phyloP scores from a whole-genome alignment of 139 green algal genomes.

The Dunaliella sp. region DNA sequence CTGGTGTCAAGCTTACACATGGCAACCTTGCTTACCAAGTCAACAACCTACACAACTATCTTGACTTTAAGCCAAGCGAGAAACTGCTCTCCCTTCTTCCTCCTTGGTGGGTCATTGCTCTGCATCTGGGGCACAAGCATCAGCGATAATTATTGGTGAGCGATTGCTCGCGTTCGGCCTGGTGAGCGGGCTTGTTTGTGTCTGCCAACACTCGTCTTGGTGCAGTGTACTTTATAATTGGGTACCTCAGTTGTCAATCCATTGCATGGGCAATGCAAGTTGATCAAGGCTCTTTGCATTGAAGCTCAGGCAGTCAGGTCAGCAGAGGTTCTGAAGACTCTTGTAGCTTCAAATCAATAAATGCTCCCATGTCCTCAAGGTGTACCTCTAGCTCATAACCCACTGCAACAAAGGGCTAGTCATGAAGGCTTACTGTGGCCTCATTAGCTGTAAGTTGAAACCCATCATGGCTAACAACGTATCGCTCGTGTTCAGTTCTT shows the following conservation, averaged over 20 bases:
- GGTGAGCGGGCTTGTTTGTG: not conserved
- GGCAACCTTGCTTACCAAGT: constrained; percentile 87
- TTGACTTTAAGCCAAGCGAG: constrained; percentile 53
- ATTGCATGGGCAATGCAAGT: not conserved
- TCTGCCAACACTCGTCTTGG: too few species aligned
- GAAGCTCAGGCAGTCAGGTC: too few species aligned
- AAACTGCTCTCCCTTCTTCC: constrained; percentile 80
- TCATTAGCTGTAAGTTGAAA: too few species aligned
- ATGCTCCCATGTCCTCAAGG: too few species aligned
- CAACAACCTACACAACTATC: constrained; percentile 54
- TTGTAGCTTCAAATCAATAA: too few species aligned
- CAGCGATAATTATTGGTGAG: constrained; percentile 4
- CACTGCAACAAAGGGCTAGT: too few species aligned
- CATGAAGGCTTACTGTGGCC: too few species aligned
- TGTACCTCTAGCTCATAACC: too few species aligned
- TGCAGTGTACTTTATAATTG: not conserved
- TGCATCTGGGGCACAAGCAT: not conserved
- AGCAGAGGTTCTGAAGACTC: too few species aligned
- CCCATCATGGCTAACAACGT: too few species aligned
- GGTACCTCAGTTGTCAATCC: not conserved
- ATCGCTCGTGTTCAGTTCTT: too few species aligned
- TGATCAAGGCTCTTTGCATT: not conserved
- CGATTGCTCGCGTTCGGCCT: constrained; percentile 29
- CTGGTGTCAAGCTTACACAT: constrained; percentile 80
- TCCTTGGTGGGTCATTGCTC: constrained; percentile 78